These are phyloP conservation scores for Albugo laibachii DNA, from an alignment of 352 stramenopile genomes.

Conservation along the genomic window DNA sequence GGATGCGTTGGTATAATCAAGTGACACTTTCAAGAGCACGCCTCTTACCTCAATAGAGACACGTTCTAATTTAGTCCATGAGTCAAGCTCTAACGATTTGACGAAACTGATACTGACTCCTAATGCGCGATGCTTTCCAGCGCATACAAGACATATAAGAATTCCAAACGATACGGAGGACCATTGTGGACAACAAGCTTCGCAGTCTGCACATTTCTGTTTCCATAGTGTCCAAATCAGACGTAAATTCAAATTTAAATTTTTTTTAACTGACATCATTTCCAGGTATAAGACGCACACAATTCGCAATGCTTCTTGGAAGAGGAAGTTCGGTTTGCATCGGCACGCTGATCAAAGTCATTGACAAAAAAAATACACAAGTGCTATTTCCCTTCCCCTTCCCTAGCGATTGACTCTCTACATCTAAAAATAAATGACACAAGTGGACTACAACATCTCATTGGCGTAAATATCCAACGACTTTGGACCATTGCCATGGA, in stretches of 20 bases:
- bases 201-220: constrained; percentile 67
- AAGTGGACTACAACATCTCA: too few species aligned
- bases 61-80: constrained; percentile 30
- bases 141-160: constrained; percentile 53
- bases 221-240: too few species aligned
- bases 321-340: too few species aligned
- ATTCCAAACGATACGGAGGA: constrained; percentile 67
- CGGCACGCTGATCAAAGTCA: too few species aligned
- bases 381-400: too few species aligned
- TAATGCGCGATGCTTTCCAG: constrained; percentile 57
- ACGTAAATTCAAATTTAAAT: too few species aligned
- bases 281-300: constrained; percentile 5
- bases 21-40: neutral
- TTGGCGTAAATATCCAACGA: too few species aligned
- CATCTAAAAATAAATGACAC: too few species aligned
- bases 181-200: constrained; percentile 62
- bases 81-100: constrained; percentile 69
- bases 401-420: too few species aligned
- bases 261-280: constrained; percentile 16
- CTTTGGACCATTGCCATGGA: too few species aligned
- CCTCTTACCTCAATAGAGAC: constrained; percentile 22
- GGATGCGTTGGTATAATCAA: neutral
- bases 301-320: too few species aligned
- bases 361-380: too few species aligned
- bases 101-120: constrained; percentile 66